Evolutionary conservation across 768 basidiomycete genomes (phyloP), one percentile per base, ranked within the genome.

Genomic region (Sistotremastrum suecicum): DNA sequence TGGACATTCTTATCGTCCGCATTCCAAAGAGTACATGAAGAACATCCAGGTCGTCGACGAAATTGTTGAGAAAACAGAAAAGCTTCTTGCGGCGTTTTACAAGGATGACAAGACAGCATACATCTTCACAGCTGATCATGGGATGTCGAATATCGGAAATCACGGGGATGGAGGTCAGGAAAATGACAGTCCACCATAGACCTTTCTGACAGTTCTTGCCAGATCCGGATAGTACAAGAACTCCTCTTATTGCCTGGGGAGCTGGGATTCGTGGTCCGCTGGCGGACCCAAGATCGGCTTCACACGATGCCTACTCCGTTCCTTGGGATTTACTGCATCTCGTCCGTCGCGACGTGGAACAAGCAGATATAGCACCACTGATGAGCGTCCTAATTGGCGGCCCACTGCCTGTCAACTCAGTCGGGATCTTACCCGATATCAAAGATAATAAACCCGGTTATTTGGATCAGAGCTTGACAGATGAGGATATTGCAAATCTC

Each of bases 151-250:
- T 33, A 81, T 87, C 45, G 88, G 88, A 8, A 90, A 89, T 55
- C 88, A 91, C 48, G 88, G 88, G 3, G 88, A 91, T 50, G 88
- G 88, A 35, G 78, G 84, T 83, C 55, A 57, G 66, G 58, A 44
- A 53, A 52, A 41, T 39, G 41, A 5, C 42, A 42, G 38, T n/a
- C 12, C 31, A 41, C 32, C 45, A 34, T 48, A 20, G 20, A 31
- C 44, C 42, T 41, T 42, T 33, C 31, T 39, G 11, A 37, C 42
- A n/a, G 30, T 32, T 38, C 37, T 37, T 31, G 41, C 8, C 48
- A 87, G 84, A 89, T 54, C 87, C 87, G 0, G 87, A 90, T 56
- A 88, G 83, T 53, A 89, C 87, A 5, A 75, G 85, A 39, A 91
- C 88, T 1, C 88, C 88, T 11, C 68, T 88, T 5, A 68, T 91